Base-by-base conservation (phyloP, 495 filamentous ascomycete species). In the Cladorrhinum samala region DNA sequence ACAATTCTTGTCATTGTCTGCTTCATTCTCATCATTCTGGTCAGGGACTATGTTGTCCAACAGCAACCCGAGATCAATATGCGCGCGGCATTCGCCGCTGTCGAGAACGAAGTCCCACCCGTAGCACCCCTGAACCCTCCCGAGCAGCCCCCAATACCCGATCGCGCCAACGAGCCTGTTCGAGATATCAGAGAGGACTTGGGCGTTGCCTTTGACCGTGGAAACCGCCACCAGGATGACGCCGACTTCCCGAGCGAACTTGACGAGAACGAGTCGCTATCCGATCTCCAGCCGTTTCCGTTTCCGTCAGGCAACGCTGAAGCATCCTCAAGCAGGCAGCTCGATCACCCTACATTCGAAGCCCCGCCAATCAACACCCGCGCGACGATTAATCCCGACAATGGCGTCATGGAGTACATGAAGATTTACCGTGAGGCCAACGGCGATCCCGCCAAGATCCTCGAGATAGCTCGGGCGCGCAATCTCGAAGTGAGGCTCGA, bases 11-110 rank as follows among this genome's bases (percentile, higher is more conserved):
- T 97, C 27, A 91, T 99, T 6, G 76, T 91, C 47, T 87, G 84
- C 43, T 97, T 97, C 66, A 95, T 99, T 47, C 71, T 99, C 27
- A 83, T 99, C 38, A 96, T 99, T 58, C 71, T 99, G 16, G 96
- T 99, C 46, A 77, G 93, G 16, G 93, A 99, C 70, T 99, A 95
- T 82, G 93, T 99, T 37, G 90, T 97, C 5, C 92, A 97, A 62
- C 93, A 97, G 64, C 94, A 96, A 63, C 91, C 91, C 9, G 86
- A 87, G 54, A 74, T 86, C 60, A 79, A 81, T 57, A 77, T 80
- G 75, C 75, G 78, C 8, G 77, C 75, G 20, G 77, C 72, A 14
- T 78, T 80, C 58, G 75, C 72, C 17, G 72, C 72, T 7, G 70
- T 17, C 64, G 84, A 69, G 69, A 80, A 61, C 69, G 81, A 60